These are phyloP conservation scores for Batrachochytrium dendrobatidis DNA, from an alignment of 371 early-diverging fungal species.

Conservation along the genomic window DNA sequence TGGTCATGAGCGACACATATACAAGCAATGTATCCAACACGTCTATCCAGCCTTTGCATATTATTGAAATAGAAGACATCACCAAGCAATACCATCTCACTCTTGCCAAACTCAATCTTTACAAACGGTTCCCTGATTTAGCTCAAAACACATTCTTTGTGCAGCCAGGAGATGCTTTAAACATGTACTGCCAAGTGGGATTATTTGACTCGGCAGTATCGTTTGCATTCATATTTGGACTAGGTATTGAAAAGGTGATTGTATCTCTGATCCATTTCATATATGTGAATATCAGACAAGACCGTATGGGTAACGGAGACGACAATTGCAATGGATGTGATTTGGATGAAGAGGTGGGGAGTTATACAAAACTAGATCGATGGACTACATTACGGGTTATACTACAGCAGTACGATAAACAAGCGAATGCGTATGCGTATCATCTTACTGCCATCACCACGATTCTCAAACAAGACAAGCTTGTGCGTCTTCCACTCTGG, in stretches of 20 bases:
- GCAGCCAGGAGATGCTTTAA: constrained; percentile 33
- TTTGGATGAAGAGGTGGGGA: constrained; percentile 27
- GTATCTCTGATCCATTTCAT: constrained; percentile 17
- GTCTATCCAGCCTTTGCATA: not conserved
- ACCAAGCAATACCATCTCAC: constrained; percentile 40
- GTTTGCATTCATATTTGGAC: constrained; percentile 28
- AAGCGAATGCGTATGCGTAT: constrained; percentile 14
- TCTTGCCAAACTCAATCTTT: constrained; percentile 36
- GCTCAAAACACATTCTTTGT: constrained; percentile 3
- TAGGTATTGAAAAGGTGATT: constrained; percentile 27
- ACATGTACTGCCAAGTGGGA: constrained; percentile 29
- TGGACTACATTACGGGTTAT: not conserved
- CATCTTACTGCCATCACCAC: constrained; percentile 29
- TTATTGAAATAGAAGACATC: constrained; percentile 35
- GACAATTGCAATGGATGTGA: constrained; percentile 13
- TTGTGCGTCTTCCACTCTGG: constrained; percentile 34
- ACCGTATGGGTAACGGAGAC: constrained; percentile 16
- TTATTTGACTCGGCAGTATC: constrained; percentile 40
- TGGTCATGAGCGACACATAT: not conserved
- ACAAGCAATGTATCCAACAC: not conserved
- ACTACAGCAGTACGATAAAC: constrained; percentile 29
- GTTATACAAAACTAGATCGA: constrained; percentile 33
- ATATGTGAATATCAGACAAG: not conserved
- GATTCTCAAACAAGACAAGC: constrained; percentile 21
- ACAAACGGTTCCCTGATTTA: constrained; percentile 25